These are phyloP conservation scores for Cucurbita argyrosperma DNA, from an alignment of 306 rosid species.

Conservation along the genomic window DNA sequence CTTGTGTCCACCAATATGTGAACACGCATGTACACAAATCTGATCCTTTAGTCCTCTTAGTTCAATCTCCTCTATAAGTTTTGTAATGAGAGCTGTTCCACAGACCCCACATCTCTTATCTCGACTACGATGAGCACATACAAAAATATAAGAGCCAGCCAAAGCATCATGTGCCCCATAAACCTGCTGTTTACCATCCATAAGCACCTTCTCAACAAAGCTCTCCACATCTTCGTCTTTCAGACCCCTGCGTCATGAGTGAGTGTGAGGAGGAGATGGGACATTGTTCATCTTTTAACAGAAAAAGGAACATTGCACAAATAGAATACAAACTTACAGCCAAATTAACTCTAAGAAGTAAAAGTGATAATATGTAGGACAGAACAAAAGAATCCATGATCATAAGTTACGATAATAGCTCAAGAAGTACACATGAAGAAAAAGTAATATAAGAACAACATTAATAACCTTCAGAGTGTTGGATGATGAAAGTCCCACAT, in stretches of 20 bases:
- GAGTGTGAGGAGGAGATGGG: background rate
- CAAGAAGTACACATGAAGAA: background rate
- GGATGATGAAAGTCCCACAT: no score
- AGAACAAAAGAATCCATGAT: background rate
- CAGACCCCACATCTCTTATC: conserved; percentile 85
- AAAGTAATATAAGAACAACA: background rate
- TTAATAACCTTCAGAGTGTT: background rate
- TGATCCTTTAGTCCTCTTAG: conserved; percentile 45
- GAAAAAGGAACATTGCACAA: background rate
- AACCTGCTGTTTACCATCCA: conserved; percentile 42
- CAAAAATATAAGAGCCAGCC: conserved; percentile 60
- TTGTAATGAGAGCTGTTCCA: conserved; percentile 60
- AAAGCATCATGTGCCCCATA: conserved; percentile 32
- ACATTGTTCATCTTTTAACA: background rate
- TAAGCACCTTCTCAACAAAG: conserved; percentile 74
- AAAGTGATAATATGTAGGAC: background rate
- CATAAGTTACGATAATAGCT: background rate
- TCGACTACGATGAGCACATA: conserved; percentile 87
- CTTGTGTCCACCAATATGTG: conserved; percentile 83
- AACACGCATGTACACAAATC: conserved; percentile 48
- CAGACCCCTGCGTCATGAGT: conserved; percentile 38
- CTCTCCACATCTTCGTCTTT: conserved; percentile 48
- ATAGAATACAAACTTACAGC: background rate
- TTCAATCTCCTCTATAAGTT: conserved; percentile 50
- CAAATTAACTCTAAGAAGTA: background rate